phyloP scores from a whole-genome alignment of 805 yeast species.

The Wickerhamomyces subpelliculosus region DNA sequence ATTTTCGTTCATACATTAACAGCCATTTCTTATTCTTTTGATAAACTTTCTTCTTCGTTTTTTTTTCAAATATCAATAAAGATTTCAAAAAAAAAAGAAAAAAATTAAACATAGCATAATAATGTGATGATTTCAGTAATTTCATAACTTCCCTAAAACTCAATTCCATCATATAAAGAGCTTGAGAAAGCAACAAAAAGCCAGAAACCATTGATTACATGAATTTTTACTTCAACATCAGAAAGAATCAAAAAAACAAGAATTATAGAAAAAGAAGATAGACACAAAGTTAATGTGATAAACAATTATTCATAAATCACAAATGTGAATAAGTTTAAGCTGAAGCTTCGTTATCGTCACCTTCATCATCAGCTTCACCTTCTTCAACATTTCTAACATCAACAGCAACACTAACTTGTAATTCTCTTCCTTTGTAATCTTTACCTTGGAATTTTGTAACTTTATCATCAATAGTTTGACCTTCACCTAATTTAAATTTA shows the following conservation, averaged over 20 bases:
- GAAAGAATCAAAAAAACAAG: too few species aligned
- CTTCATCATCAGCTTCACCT: conserved; percentile 19
- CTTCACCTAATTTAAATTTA: conserved; percentile 30
- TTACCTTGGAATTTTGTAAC: conserved; percentile 63
- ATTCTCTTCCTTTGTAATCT: conserved; percentile 55
- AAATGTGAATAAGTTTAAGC: too few species aligned
- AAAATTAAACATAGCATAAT: not conserved
- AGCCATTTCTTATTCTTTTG: too few species aligned
- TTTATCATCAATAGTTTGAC: conserved; percentile 52
- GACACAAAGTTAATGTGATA: too few species aligned
- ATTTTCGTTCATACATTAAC: too few species aligned
- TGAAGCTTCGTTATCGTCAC: conserved; percentile 6
- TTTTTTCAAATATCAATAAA: not conserved
- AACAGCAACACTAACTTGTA: conserved; percentile 68
- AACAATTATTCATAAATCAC: not conserved
- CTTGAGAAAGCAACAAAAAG: too few species aligned
- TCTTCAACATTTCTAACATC: conserved; percentile 38
- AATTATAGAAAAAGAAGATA: too few species aligned
- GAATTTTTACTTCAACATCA: too few species aligned
- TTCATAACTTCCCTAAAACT: not conserved
- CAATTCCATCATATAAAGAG: too few species aligned
- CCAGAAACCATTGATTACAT: too few species aligned
- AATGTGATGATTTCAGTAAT: not conserved
- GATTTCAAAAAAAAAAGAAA: not conserved
- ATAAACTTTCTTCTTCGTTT: not conserved